Base-by-base conservation (phyloP, 2,329 filamentous ascomycete species). In the Colletotrichum sublineola region DNA sequence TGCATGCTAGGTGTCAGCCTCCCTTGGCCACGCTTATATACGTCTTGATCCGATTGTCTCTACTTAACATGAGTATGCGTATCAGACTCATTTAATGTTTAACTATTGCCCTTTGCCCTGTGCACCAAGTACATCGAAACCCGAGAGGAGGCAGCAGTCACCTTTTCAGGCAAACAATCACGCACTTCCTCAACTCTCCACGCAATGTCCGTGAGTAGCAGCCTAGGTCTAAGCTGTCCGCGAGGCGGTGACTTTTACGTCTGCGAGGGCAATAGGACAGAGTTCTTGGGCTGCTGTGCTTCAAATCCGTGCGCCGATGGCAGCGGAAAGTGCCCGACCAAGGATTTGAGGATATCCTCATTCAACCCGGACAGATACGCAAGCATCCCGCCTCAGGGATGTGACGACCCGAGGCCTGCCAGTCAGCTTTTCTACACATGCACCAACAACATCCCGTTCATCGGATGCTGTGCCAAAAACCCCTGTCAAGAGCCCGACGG, bases 281-380 rank as follows among this genome's bases (percentile, higher is more conserved):
- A 79, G 40, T 85, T 84, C 74, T 67, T 85, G 52, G 84, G 84
- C 15, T 85, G 84, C 74, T 85, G 84, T 75, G 76, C 77, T 46
- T 75, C 76, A 44, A 75, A 85, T 63, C 82, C 83, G 2, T 82
- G 80, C 75, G 70, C 75, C 31, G 70, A 75, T 42, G 75, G 74
- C 42, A 75, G 76, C 29, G 82, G 82, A 46, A 52, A 69, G 46
- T 84, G 83, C 65, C 81, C 81, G 1, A 74, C 77, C 11, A 71
- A 74, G 2, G 69, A 79, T 53, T 63, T 83, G 29, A 67, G 61
- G 14, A 52, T 76, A 1, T 73, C 79, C 11, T 79, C 78, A 6
- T 84, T 82, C 63, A 73, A 78, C 31, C 33, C 65, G 0, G 63
- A 73, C 8, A 73, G 71, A 8, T 80, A 79, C 61, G 50, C 67